phyloP scores from a whole-genome alignment of 805 yeast species.

The Torulaspora indica region DNA sequence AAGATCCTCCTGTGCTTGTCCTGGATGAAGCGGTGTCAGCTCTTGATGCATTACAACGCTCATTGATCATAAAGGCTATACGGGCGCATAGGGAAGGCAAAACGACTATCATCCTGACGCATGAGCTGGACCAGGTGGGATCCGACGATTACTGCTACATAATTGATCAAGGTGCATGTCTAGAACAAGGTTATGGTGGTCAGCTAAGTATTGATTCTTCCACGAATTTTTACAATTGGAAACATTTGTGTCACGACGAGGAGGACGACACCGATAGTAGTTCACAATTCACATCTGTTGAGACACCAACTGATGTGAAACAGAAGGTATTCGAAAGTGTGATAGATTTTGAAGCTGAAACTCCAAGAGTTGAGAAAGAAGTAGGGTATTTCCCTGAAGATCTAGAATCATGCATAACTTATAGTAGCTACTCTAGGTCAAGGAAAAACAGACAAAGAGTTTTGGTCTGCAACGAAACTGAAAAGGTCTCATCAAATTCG shows the following conservation, averaged over 20 bases:
- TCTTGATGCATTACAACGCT: slow-evolving; percentile 52
- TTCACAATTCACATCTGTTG: slow-evolving; percentile 14
- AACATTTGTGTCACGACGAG: slow-evolving; percentile 7
- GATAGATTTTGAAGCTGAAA: slow-evolving; percentile 11
- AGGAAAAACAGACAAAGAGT: slow-evolving; percentile 6
- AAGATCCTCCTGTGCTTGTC: slow-evolving; percentile 70
- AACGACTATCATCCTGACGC: slow-evolving; percentile 80
- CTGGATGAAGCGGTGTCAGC: slow-evolving; percentile 88
- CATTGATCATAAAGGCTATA: slow-evolving; percentile 46
- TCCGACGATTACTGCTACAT: slow-evolving; percentile 54
- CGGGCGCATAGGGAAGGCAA: slow-evolving; percentile 57
- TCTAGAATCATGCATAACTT: background rate
- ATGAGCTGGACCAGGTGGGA: slow-evolving; percentile 58
- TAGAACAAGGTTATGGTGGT: slow-evolving; percentile 41
- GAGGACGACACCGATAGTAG: slow-evolving; percentile 3
- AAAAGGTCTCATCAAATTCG: slow-evolving; percentile 9
- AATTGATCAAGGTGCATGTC: slow-evolving; percentile 55
- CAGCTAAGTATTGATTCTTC: slow-evolving; percentile 27
- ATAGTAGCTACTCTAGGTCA: background rate
- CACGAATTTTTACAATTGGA: slow-evolving; percentile 15
- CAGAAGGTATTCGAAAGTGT: slow-evolving; percentile 11
- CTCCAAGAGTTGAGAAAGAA: slow-evolving; percentile 6
- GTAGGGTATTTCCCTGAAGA: slow-evolving; percentile 3
- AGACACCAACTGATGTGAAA: slow-evolving; percentile 2
- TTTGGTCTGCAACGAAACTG: background rate